Percentiles rank a stretch among this genome's conserved stretches.
Conservation (phyloP, 371 early-diverging fungal species). For the Syncephalastrum contaminatum region DNA sequence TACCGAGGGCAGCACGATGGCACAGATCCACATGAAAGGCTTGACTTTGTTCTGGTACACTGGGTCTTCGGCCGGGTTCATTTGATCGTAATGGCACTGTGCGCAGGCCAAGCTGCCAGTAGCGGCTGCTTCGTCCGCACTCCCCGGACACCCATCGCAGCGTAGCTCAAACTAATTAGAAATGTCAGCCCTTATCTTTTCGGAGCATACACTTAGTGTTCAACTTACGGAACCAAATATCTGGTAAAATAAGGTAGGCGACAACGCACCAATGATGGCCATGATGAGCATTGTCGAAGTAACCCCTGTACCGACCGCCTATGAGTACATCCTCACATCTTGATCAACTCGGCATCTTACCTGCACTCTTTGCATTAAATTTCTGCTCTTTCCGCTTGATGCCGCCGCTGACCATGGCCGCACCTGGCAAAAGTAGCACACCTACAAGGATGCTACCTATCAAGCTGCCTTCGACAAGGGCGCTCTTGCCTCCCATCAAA, state of each 20-base stretch:
- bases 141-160: conserved; percentile 55
- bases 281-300: conserved; percentile 94
- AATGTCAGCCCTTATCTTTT: background rate
- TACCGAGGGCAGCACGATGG: conserved; percentile 77
- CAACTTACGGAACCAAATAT: conserved; percentile 76
- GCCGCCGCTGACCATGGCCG: conserved; percentile 93
- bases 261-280: conserved; percentile 90
- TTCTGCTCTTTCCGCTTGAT: conserved; percentile 86
- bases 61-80: conserved; percentile 76
- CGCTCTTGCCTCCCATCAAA: conserved; percentile 82
- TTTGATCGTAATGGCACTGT: conserved; percentile 63
- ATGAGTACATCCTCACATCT: background rate
- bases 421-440: conserved; percentile 88
- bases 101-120: conserved; percentile 48
- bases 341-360: conserved; percentile 20
- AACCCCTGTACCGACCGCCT: conserved; percentile 57
- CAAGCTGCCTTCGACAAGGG: conserved; percentile 89
- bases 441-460: conserved; percentile 92
- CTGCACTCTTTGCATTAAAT: conserved; percentile 94
- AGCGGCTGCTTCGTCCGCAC: background rate
- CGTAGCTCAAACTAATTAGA: conserved; percentile 53
- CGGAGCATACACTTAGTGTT: background rate
- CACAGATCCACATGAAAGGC: conserved; percentile 90
- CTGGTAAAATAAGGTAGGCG: conserved; percentile 93
- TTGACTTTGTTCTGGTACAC: conserved; percentile 80